Percentiles rank a stretch among this genome's conserved stretches.
These are phyloP conservation scores for Pelargonium australe DNA, from an alignment of 441 rosid species.

Conservation along the genomic window DNA sequence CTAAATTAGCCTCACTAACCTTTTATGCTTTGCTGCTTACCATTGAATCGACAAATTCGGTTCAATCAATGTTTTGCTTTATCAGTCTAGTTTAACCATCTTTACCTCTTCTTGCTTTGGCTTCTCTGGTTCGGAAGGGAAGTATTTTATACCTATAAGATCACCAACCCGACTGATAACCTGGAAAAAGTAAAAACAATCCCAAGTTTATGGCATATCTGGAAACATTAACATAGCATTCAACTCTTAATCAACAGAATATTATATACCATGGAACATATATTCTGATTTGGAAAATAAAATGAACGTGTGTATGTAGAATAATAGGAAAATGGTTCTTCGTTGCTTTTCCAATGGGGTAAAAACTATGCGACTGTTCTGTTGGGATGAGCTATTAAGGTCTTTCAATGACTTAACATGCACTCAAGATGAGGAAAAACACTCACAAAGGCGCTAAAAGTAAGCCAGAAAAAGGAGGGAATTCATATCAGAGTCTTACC, in stretches of 20 bases:
- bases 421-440: no score
- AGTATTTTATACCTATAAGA: constrained; percentile 69
- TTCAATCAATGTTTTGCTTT: neutral
- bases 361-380: no score
- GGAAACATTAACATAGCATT: neutral
- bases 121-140: constrained; percentile 62
- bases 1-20: constrained; percentile 1
- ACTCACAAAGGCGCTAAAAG: no score
- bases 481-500: constrained; percentile 29
- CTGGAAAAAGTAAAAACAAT: constrained; percentile 27
- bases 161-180: constrained; percentile 73
- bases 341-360: no score
- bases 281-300: neutral
- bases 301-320: no score
- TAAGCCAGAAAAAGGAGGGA: no score
- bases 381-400: no score
- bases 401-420: no score
- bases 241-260: neutral
- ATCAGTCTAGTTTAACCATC: constrained; percentile 41
- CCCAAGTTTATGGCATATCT: neutral
- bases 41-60: neutral
- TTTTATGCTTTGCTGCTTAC: neutral
- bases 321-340: no score
- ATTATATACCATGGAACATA: neutral
- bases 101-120: constrained; percentile 30